Evolutionary conservation across 352 stramenopile genomes (phyloP), one percentile per base, ranked within the genome.

Genomic region (Poterioochromonas sp.): DNA sequence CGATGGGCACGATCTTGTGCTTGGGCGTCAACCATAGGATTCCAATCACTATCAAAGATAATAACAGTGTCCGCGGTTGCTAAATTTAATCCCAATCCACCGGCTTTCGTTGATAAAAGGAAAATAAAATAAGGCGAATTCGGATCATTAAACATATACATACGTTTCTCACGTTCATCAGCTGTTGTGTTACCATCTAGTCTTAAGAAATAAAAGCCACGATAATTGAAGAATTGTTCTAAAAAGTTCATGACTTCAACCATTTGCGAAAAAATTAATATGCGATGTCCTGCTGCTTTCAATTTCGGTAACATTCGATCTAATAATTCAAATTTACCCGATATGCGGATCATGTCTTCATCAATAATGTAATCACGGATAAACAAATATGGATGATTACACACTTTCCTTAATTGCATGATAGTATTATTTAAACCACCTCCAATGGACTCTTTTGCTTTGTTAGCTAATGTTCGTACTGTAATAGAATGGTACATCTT

Each of bases 251-350:
- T 95, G 85, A 99, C 95, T 43, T 94, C 93, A 58, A 95, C 99
- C 96, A 99, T 99, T 84, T 99, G 96, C n/a, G 93, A 98, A 83
- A 99, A 99, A 82, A 99, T 98, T 26, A 99, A 85, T 35, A 99
- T 92, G 34, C 95, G 88, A 80, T 99, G 94, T 8, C 90, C 90
- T 20, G 88, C 93, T 18, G 87, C 88, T 79, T 97, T 97, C n/a
- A 99, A 86, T 77, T 96, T 94, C 1, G 91, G 92, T 26, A 99
- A 83, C 81, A 99, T 93, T 41, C 82, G 62, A 85, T 98, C 93
- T 49, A 99, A 85, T 41, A 99, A 84, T 49, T 94, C 92, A 79
- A 99, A 87, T 85, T 99, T 99, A 37, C 94, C 95, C 64, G 63
- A 95, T 80, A 81, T 95, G 81, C 81, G 87, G 85, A 86, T 91